These are phyloP conservation scores for Alternaria sp. DNA, from an alignment of 2,329 filamentous ascomycete species.

Conservation along the genomic window DNA sequence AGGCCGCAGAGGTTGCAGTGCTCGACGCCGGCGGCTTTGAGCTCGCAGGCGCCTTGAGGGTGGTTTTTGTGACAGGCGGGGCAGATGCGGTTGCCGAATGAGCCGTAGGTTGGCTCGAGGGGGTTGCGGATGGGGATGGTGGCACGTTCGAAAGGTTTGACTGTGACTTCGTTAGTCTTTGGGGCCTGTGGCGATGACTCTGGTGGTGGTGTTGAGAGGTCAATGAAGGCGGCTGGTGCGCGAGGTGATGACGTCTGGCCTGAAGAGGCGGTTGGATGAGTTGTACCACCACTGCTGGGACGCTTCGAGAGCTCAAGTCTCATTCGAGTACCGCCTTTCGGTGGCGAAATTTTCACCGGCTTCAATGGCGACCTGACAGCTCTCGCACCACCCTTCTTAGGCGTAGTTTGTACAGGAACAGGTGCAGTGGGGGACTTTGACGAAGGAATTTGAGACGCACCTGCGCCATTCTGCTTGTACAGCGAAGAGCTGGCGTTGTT, in stretches of 20 bases:
- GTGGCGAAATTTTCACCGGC: neutral
- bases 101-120: slow-evolving; percentile 28
- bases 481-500: slow-evolving; percentile 14
- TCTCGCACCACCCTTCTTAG: neutral
- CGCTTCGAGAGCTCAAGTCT: neutral
- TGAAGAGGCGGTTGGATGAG: neutral
- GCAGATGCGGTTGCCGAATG: slow-evolving; percentile 49
- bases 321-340: neutral
- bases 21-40: slow-evolving; percentile 66
- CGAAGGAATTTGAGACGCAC: slow-evolving; percentile 22
- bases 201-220: neutral
- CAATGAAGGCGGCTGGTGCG: neutral
- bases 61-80: slow-evolving; percentile 63
- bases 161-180: slow-evolving; percentile 27
- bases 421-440: slow-evolving; percentile 7
- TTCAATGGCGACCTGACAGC: neutral
- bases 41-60: slow-evolving; percentile 63
- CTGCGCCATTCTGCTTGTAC: slow-evolving; percentile 29
- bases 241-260: neutral
- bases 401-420: neutral
- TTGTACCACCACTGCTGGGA: neutral
- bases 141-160: slow-evolving; percentile 43
- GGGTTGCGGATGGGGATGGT: slow-evolving; percentile 36
- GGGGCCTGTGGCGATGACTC: neutral
- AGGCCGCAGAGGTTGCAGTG: slow-evolving; percentile 68